phyloP scores from a whole-genome alignment of 345 rosid genomes.

The Psidium guajava region DNA sequence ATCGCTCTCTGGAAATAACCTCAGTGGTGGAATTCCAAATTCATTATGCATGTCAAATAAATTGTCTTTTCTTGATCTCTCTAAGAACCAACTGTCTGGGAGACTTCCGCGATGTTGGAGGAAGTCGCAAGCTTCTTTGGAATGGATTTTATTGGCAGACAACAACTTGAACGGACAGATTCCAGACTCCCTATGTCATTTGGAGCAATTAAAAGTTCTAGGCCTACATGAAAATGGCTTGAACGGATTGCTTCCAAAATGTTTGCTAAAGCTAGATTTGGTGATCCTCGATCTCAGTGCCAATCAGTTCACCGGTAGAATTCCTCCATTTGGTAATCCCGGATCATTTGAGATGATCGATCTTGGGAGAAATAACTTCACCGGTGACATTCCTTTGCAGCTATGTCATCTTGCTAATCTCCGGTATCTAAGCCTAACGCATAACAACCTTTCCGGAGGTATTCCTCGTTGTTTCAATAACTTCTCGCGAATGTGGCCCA shows the following conservation, averaged over 20 bases:
- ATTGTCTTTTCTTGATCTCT: neutral
- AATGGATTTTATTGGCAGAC: neutral
- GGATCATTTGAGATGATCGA: neutral
- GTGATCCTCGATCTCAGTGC: neutral
- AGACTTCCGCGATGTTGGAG: neutral
- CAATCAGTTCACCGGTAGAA: neutral
- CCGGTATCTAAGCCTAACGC: neutral
- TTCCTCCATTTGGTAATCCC: neutral
- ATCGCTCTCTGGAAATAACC: neutral
- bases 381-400: neutral
- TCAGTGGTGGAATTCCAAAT: neutral
- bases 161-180: neutral
- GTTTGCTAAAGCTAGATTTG: neutral
- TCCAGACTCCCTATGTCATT: neutral
- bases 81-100: neutral
- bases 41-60: neutral
- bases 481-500: neutral
- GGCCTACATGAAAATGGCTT: neutral
- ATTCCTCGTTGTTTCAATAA: neutral
- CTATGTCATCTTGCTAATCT: neutral
- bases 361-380: neutral
- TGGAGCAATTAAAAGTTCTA: neutral
- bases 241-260: neutral
- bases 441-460: neutral
- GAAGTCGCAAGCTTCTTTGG: rapidly evolving